Evolutionary conservation across 2,329 filamentous ascomycete species (phyloP).

Genomic region (Talaromyces funiculosus): DNA sequence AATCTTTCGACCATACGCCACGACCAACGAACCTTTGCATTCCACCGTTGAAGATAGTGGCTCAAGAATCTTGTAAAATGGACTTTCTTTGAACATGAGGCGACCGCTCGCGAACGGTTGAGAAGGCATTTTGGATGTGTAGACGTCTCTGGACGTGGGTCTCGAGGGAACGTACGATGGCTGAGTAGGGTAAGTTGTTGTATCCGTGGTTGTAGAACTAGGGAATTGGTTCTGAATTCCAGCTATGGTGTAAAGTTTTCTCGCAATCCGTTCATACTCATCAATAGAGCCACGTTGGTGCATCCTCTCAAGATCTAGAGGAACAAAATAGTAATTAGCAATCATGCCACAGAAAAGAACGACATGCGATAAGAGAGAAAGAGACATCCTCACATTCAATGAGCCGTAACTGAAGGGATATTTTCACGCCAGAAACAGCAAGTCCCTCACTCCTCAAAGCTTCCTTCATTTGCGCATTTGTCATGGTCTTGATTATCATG

Average conservation of each 20-base stretch:
- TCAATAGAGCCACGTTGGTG: conserved; percentile 21
- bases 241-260: conserved; percentile 1
- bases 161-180: conserved; percentile 20
- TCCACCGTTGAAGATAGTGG: conserved; percentile 60
- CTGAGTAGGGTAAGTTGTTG: conserved; percentile 25
- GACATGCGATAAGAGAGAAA: background rate
- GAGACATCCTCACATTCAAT: conserved; percentile 58
- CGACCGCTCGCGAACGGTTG: conserved; percentile 28
- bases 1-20: conserved; percentile 17
- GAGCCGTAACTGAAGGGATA: conserved; percentile 71
- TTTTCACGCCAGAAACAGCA: conserved; percentile 77
- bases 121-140: conserved; percentile 28
- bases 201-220: conserved; percentile 16
- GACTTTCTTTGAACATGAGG: conserved; percentile 66
- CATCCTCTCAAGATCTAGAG: conserved; percentile 25
- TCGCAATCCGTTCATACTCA: conserved; percentile 28
- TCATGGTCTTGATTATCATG: conserved; percentile 49
- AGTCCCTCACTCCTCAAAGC: conserved; percentile 72
- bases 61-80: conserved; percentile 71
- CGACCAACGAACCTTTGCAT: conserved; percentile 61
- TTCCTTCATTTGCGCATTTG: conserved; percentile 64
- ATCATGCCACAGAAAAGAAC: background rate
- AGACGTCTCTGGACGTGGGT: conserved; percentile 22
- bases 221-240: background rate
- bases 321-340: background rate